These are phyloP conservation scores for Hyaloperonospora brassicae DNA, from an alignment of 352 stramenopile species.

Conservation along the genomic window DNA sequence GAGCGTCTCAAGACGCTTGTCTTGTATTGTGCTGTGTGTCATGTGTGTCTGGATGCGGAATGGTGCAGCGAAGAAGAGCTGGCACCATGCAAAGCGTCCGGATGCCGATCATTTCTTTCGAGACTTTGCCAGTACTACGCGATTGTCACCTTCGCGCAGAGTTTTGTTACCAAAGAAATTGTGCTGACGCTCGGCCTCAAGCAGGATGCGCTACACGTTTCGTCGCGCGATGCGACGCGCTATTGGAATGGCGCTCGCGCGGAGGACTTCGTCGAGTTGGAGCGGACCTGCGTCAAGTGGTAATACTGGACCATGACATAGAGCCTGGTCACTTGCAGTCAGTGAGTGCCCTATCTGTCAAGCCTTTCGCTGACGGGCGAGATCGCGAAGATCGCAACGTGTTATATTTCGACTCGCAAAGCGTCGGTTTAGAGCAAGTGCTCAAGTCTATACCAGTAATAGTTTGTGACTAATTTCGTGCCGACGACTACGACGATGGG, in stretches of 20 bases:
- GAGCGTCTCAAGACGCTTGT: conserved; percentile 41
- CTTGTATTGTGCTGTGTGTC: not conserved
- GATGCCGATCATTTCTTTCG: conserved; percentile 78
- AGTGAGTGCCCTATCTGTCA: conserved; percentile 75
- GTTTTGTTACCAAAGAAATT: conserved; percentile 73
- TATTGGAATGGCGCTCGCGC: conserved; percentile 79
- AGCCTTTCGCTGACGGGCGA: conserved; percentile 67
- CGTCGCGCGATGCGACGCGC: conserved; percentile 70
- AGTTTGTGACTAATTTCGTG: conserved; percentile 64
- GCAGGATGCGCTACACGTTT: conserved; percentile 69
- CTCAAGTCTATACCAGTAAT: conserved; percentile 66
- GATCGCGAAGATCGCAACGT: conserved; percentile 67
- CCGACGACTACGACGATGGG: conserved; percentile 70
- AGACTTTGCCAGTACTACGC: conserved; percentile 81
- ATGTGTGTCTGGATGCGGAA: conserved; percentile 1
- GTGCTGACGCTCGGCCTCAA: conserved; percentile 74
- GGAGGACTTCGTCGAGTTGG: conserved; percentile 74
- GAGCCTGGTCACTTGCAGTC: conserved; percentile 73
- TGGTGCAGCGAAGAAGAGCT: conserved; percentile 72
- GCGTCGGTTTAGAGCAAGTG: conserved; percentile 65
- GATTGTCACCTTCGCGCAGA: conserved; percentile 83
- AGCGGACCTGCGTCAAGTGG: conserved; percentile 73
- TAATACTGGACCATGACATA: conserved; percentile 80
- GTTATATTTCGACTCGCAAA: conserved; percentile 82
- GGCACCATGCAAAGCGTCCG: conserved; percentile 79